Base-by-base conservation (phyloP, 768 basidiomycete genomes). In the Calocybe cyanea region DNA sequence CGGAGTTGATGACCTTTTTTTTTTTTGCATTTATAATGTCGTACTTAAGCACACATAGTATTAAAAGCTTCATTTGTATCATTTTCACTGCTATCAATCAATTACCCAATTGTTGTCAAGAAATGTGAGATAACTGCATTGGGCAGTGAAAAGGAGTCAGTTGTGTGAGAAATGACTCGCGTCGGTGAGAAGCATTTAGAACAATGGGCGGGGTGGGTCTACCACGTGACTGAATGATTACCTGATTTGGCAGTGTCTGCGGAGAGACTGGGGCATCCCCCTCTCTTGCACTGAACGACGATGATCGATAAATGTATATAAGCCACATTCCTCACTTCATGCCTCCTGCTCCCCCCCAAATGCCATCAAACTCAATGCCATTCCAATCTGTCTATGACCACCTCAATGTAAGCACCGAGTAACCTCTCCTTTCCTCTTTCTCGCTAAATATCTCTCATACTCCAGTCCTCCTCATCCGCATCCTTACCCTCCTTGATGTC, bases 21-120 rank as follows among this genome's bases (percentile, higher is more conserved):
- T 55, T 50, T 45, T 50, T 55, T 54, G 58, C 50, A 53, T 57
- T 54, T 46, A 44, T 47, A 55, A 57, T 61, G 57, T 55, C 59
- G 45, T 56, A 53, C 62, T 49, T 28, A 28, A 5, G 11, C 25
- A 11, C 5, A 59, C 54, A 61, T 58, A 47, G 59, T 61, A 55
- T 58, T n/a, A n/a, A 65, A 59, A 60, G 54, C 47, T 44, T 49
- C 45, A 54, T 45, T 38, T 51, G 38, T 35, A 43, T 33, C 41
- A 34, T 32, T 17, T 41, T 31, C n/a, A n/a, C n/a, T n/a, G n/a
- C n/a, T n/a, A n/a, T n/a, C n/a, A n/a, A n/a, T n/a, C n/a, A n/a
- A n/a, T n/a, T n/a, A n/a, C n/a, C n/a, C n/a, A n/a, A n/a, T n/a
- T n/a, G n/a, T n/a, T n/a, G n/a, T n/a, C n/a, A n/a, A n/a, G n/a